Percentiles rank a stretch among this genome's conserved stretches.
Conservation (phyloP, 345 rosid species). For the Populus deltoides region DNA sequence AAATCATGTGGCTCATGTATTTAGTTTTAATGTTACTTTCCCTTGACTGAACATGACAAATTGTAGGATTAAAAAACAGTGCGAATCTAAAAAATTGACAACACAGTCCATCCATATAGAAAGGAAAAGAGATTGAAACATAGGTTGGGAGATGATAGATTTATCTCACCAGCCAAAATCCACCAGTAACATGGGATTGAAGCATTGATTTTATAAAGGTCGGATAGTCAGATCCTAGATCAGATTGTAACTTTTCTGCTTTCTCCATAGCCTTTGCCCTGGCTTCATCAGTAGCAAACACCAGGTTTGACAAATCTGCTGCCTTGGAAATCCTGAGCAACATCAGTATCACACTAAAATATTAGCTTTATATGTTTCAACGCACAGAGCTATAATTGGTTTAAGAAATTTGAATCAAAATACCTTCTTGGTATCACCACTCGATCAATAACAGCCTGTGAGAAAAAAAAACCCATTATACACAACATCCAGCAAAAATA, state of each 20-base stretch:
- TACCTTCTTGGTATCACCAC: constrained; percentile 19
- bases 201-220: constrained; percentile 17
- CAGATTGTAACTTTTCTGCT: constrained; percentile 12
- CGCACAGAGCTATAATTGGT: no score
- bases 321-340: neutral
- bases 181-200: constrained; percentile 19
- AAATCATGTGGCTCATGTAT: no score
- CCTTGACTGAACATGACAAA: no score
- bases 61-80: no score
- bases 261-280: constrained; percentile 10
- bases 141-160: neutral
- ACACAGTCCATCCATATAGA: neutral
- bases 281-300: constrained; percentile 19
- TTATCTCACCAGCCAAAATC: constrained; percentile 19
- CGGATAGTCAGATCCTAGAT: constrained; percentile 1
- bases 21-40: no score
- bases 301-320: constrained; percentile 12
- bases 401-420: neutral
- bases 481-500: neutral
- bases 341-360: neutral
- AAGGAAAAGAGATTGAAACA: neutral
- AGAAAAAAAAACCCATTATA: neutral
- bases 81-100: neutral
- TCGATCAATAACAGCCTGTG: constrained; percentile 14
- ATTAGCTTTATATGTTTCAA: no score